A percentile compares a stretch with the other conserved stretches of the same genome.
Conservation (phyloP, 2,329 filamentous ascomycete genomes). For the Didymellaceae sp. region DNA sequence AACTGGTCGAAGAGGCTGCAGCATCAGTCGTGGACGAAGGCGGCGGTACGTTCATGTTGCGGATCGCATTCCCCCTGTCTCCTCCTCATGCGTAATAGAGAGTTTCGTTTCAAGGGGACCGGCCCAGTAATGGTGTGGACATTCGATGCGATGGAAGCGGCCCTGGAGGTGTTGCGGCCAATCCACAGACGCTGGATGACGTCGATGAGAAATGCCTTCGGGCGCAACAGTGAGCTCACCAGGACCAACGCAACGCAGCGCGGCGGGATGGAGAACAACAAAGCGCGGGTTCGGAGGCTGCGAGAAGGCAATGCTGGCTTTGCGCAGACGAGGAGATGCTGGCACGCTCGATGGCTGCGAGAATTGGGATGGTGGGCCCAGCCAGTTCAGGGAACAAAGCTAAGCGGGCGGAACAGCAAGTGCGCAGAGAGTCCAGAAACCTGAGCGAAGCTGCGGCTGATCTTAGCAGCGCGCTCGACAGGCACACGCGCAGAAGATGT, state of each 20-base stretch:
- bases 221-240: background rate
- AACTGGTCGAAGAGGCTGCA: slow-evolving; percentile 13
- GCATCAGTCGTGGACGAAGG: slow-evolving; percentile 12
- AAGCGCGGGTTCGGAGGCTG: slow-evolving; percentile 2
- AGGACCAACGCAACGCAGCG: slow-evolving; percentile 9
- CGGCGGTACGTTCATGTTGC: slow-evolving; percentile 18
- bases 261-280: background rate
- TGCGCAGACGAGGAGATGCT: slow-evolving; percentile 10
- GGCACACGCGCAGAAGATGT: background rate
- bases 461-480: background rate
- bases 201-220: slow-evolving; percentile 7
- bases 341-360: too few relatives aligned
- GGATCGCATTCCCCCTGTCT: slow-evolving; percentile 17
- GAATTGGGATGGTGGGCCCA: slow-evolving; percentile 18
- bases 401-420: slow-evolving; percentile 11
- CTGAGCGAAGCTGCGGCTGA: background rate
- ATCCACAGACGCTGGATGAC: slow-evolving; percentile 6
- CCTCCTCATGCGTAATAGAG: slow-evolving; percentile 13
- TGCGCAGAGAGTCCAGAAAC: slow-evolving; percentile 7
- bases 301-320: slow-evolving; percentile 12
- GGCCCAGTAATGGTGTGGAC: slow-evolving; percentile 10
- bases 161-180: background rate
- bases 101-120: slow-evolving; percentile 9
- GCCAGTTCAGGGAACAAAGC: slow-evolving; percentile 6
- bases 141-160: slow-evolving; percentile 13